Conservation (phyloP, 495 filamentous ascomycete genomes). For the Cryomyces minteri region DNA sequence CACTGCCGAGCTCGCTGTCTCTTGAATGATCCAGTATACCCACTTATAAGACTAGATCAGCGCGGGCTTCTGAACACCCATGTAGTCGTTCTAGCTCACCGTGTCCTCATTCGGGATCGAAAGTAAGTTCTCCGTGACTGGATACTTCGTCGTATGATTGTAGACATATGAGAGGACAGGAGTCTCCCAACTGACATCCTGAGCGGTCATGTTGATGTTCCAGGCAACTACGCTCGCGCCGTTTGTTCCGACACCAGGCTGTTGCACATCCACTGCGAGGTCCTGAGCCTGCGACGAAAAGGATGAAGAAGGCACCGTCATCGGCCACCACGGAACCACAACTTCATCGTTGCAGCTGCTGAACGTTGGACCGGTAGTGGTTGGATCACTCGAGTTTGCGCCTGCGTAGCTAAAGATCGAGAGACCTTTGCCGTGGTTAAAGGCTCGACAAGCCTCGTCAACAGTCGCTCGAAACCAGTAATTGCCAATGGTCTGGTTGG, state of each 20-base stretch:
- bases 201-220: constrained; percentile 13
- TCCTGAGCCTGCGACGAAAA: constrained; percentile 1
- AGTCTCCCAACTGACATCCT: constrained; percentile 12
- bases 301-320: neutral
- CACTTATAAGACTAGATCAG: neutral
- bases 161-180: constrained; percentile 15
- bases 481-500: constrained; percentile 18
- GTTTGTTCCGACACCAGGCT: constrained; percentile 1
- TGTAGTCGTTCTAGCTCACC: constrained; percentile 14
- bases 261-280: constrained; percentile 5
- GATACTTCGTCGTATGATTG: constrained; percentile 13
- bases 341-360: neutral
- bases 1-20: neutral
- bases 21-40: neutral
- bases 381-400: neutral
- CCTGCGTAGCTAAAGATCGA: neutral
- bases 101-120: constrained; percentile 3
- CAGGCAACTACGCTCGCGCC: constrained; percentile 12
- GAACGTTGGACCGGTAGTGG: neutral
- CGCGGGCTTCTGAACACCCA: no score
- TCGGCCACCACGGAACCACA: neutral
- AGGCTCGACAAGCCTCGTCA: neutral
- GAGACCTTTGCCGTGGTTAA: neutral
- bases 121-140: constrained; percentile 11
- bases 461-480: constrained; percentile 21